Evolutionary conservation across 768 basidiomycete genomes (phyloP).

Genomic region (Royoungia palumana): DNA sequence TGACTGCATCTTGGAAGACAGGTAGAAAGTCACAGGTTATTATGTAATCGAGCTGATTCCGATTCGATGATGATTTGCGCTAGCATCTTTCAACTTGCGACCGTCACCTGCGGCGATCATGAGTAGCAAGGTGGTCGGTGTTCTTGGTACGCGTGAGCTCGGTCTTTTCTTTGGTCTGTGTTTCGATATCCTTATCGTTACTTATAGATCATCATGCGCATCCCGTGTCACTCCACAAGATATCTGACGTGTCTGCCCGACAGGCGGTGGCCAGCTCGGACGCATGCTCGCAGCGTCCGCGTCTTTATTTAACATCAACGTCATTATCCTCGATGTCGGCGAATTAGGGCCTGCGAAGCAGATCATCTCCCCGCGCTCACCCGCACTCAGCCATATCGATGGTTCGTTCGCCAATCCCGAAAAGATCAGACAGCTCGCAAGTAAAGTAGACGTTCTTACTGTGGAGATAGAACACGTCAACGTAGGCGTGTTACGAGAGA

Average conservation of each 20-base stretch:
- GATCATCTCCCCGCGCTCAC: constrained; percentile 54
- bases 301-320: constrained; percentile 77
- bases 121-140: constrained; percentile 27
- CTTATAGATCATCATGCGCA: constrained; percentile 7
- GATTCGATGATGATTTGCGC: too few species aligned
- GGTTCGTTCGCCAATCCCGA: constrained; percentile 82
- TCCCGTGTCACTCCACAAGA: neutral
- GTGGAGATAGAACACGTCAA: constrained; percentile 98
- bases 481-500: constrained; percentile 60
- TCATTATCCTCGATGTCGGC: constrained; percentile 84
- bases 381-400: constrained; percentile 64
- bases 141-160: constrained; percentile 31
- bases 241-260: constrained; percentile 5
- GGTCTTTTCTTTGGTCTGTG: neutral
- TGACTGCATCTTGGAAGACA: constrained; percentile 17
- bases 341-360: constrained; percentile 87
- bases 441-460: constrained; percentile 81
- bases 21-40: neutral
- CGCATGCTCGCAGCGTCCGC: constrained; percentile 95
- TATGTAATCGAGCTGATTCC: neutral
- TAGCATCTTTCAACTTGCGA: neutral
- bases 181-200: constrained; percentile 6
- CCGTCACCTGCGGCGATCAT: constrained; percentile 23
- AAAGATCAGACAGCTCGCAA: constrained; percentile 77
- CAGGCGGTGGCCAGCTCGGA: constrained; percentile 95